Conservation (phyloP, 192 early-diverging fungal genomes). For the Podila verticillata region DNA sequence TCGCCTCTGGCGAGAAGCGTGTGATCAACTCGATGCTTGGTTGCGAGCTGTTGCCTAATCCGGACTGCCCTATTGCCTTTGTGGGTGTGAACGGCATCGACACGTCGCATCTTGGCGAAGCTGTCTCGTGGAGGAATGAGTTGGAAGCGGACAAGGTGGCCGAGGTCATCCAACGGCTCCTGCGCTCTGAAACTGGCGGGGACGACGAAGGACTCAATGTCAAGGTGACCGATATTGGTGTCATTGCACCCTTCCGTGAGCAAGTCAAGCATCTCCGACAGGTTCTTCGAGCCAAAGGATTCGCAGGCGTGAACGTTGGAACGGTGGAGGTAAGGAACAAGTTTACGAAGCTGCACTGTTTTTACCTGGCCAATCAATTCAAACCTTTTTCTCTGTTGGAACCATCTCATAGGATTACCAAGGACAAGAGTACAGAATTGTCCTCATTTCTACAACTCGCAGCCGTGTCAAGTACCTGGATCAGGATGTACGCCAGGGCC, state of each 20-base stretch:
- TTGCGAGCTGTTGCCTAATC: constrained; percentile 50
- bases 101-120: constrained; percentile 38
- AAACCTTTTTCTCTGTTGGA: constrained; percentile 55
- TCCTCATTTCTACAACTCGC: constrained; percentile 59
- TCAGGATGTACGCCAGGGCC: constrained; percentile 51
- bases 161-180: constrained; percentile 46
- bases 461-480: constrained; percentile 47
- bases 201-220: constrained; percentile 24
- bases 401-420: constrained; percentile 61
- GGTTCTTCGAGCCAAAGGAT: constrained; percentile 42
- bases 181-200: constrained; percentile 6
- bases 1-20: constrained; percentile 40
- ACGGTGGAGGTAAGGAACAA: constrained; percentile 40
- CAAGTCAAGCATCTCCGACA: constrained; percentile 59
- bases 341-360: no score
- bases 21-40: constrained; percentile 51
- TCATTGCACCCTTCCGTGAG: constrained; percentile 65
- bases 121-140: constrained; percentile 62
- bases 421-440: constrained; percentile 61
- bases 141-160: constrained; percentile 55
- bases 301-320: constrained; percentile 49
- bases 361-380: no score
- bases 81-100: constrained; percentile 61
- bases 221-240: constrained; percentile 56
- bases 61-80: constrained; percentile 59